Conservation (phyloP, 1,139 yeast species). For the Nakaseomyces nivariensis region DNA sequence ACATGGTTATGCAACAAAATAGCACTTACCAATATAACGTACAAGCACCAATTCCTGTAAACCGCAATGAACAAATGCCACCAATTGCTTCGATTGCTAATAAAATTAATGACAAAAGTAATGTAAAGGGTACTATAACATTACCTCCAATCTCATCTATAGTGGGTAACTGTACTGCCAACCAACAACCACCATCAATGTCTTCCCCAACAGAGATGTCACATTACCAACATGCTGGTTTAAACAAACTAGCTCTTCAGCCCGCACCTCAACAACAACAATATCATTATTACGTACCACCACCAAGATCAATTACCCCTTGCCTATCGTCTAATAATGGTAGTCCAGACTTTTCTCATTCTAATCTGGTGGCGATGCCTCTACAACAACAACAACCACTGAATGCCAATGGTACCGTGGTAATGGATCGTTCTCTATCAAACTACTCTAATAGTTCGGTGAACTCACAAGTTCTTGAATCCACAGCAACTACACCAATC, state of each 20-base stretch:
- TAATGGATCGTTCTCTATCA: constrained; percentile 2
- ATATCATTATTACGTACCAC: constrained; percentile 2
- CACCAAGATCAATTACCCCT: constrained; percentile 2
- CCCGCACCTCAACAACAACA: background rate
- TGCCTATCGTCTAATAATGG: constrained; percentile 1
- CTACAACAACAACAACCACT: background rate
- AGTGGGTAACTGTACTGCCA: background rate
- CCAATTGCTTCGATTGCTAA: background rate
- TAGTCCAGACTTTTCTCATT: background rate
- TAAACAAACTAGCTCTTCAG: background rate
- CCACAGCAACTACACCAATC: background rate
- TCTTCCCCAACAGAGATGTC: background rate
- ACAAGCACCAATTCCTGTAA: constrained; percentile 1
- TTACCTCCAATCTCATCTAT: constrained; percentile 2
- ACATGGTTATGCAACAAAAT: constrained; percentile 1
- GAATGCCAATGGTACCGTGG: background rate
- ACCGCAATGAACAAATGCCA: background rate
- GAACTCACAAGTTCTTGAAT: background rate
- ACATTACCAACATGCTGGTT: background rate
- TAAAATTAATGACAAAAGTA: background rate
- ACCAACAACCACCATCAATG: background rate
- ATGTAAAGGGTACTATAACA: background rate
- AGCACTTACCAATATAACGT: background rate
- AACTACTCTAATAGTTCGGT: constrained; percentile 1
- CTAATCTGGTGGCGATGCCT: background rate